Percentiles rank a stretch among this genome's conserved stretches.
Evolutionary conservation across 2,329 filamentous ascomycete genomes (phyloP).

Genomic region (Stachybotrys chlorohalonatus): DNA sequence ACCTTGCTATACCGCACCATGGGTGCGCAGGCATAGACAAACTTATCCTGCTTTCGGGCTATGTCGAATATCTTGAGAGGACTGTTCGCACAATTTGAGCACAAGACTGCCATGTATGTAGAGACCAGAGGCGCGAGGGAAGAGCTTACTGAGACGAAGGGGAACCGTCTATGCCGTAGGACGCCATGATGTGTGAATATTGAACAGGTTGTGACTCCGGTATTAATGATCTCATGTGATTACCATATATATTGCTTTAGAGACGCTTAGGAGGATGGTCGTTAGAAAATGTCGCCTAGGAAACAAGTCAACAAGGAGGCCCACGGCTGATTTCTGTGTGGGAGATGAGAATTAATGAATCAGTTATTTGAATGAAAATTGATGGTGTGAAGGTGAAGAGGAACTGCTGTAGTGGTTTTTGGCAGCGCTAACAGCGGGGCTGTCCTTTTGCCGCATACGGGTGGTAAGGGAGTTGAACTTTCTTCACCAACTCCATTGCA

Average conservation of each 20-base stretch:
- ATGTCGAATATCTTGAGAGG: constrained; percentile 51
- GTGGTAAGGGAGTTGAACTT: no score
- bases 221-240: no score
- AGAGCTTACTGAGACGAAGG: not conserved
- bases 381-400: not conserved
- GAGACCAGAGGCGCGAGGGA: not conserved
- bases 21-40: constrained; percentile 53
- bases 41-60: constrained; percentile 40
- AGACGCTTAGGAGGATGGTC: no score
- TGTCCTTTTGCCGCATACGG: no score
- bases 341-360: not conserved
- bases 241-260: no score
- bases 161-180: not conserved
- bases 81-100: constrained; percentile 20
- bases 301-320: no score
- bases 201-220: not conserved
- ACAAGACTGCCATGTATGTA: not conserved
- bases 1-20: constrained; percentile 60
- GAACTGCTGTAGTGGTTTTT: no score
- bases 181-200: not conserved
- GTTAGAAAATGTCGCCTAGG: not conserved
- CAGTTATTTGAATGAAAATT: not conserved
- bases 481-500: no score
- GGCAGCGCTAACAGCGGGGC: no score
- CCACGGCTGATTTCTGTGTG: no score